Evolutionary conservation across 2,329 filamentous ascomycete genomes (phyloP).

Genomic region (Cryphonectria carpinicola): DNA sequence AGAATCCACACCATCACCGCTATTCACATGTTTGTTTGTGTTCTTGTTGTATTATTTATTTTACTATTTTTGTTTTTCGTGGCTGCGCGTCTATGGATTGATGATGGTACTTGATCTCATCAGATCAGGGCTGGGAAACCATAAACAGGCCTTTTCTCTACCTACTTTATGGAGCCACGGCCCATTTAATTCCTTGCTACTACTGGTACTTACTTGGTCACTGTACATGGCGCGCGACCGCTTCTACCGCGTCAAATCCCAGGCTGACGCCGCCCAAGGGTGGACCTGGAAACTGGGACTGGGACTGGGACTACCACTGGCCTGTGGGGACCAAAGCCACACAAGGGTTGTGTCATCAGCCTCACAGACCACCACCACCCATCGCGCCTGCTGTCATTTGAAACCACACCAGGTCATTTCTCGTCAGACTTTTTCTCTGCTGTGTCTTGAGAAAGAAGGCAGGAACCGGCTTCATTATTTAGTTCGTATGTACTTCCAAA

Average conservation of each 20-base stretch:
- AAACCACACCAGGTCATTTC: background rate
- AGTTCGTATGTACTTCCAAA: background rate
- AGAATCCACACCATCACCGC: background rate
- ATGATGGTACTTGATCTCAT: background rate
- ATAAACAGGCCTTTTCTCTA: background rate
- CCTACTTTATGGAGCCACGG: background rate
- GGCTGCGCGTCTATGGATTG: background rate
- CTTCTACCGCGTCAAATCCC: conserved; percentile 15
- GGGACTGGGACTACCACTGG: background rate
- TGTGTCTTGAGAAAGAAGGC: background rate
- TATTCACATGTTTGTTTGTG: background rate
- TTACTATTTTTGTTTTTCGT: background rate
- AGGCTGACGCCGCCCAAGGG: conserved; percentile 2
- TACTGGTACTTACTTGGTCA: background rate
- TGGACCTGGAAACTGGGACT: background rate
- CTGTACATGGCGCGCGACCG: background rate
- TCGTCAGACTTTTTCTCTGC: background rate
- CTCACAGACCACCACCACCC: background rate
- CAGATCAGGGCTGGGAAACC: background rate
- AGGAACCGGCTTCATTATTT: background rate
- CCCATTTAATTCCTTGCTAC: background rate
- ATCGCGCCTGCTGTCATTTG: background rate
- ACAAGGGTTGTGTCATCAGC: conserved; percentile 2
- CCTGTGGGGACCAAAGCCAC: conserved; percentile 1
- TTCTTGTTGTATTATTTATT: background rate